Evolutionary conservation across 768 basidiomycete species (phyloP).

Genomic region (Kwoniella botswanensis): DNA sequence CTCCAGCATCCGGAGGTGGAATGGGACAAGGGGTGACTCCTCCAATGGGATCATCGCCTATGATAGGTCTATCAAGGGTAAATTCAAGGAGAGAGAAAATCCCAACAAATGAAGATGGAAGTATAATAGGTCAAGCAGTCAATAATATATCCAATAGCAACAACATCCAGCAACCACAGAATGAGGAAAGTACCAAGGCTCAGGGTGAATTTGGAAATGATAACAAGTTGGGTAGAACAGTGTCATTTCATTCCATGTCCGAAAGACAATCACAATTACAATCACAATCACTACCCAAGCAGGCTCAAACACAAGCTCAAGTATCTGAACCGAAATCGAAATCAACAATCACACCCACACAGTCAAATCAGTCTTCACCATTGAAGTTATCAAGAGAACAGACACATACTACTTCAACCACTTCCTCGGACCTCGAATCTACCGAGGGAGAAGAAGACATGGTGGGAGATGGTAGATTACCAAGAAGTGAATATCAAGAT

Average conservation of each 20-base stretch:
- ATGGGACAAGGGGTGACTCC: neutral
- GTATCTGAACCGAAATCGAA: neutral
- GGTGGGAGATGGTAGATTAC: conserved; percentile 4
- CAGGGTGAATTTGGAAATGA: neutral
- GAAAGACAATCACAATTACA: conserved; percentile 1
- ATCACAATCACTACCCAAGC: neutral
- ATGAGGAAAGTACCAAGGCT: neutral
- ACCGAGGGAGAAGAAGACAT: conserved; percentile 1
- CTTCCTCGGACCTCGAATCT: conserved; percentile 6
- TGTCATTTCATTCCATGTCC: conserved; percentile 18
- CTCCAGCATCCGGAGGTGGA: neutral
- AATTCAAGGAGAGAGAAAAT: conserved; percentile 7
- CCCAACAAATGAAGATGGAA: neutral
- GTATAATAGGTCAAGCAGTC: conserved; percentile 1
- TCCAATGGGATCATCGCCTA: conserved; percentile 12
- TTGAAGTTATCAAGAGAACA: conserved; percentile 9
- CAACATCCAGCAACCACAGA: neutral
- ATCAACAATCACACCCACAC: conserved; percentile 1
- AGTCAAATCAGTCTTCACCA: conserved; percentile 11
- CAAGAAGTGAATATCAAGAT: conserved; percentile 4
- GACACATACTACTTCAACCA: neutral
- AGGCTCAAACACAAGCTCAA: neutral
- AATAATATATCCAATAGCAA: neutral
- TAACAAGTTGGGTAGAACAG: conserved; percentile 15
- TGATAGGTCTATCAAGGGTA: conserved; percentile 2